Base-by-base conservation (phyloP, 2,329 filamentous ascomycete genomes). In the Cordyceps pruinosa region DNA sequence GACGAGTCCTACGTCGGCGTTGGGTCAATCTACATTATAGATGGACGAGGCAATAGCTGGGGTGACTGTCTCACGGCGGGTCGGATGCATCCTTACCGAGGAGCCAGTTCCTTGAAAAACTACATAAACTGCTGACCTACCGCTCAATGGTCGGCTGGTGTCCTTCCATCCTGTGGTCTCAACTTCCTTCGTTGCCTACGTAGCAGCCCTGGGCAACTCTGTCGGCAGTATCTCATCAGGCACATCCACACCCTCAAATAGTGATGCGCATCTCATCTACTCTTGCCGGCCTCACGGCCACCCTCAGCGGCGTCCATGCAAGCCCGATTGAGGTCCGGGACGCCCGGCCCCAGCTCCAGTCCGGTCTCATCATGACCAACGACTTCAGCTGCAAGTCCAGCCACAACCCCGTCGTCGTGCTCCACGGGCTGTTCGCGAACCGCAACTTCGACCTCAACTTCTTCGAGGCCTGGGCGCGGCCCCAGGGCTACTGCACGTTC, bases 361-460 rank as follows among this genome's bases (percentile, higher is more conserved):
- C 50, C 13, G 26, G 37, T 6, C 6, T 53, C 26, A 25, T 50
- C 28, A 50, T 35, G 25, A 49, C 54, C 26, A 62, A 63, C 35
- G 59, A 63, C 58, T 62, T 48, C 23, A 53, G 35, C 42, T 63
- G 62, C 59, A 37, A 37, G n/a, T 60, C 58, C 30, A 13, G 53
- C 42, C 45, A 26, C 6, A 65, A 64, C 57, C 63, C 63, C 12
- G 60, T 65, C 52, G 45, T 65, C 23, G 49, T 62, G 23, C 55
- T 65, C 1, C 63, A 65, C 46, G 62, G 60, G 12, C 62, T 64
- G 8, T 55, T 59, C 15, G 50, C 34, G 25, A 61, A 50, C 34
- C 47, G 52, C 15, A 35, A 61, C 56, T 41, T 60, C 19, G 62
- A 58, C 48, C 59, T 65, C 60, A 59, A 60, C 57, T 39, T 59